Evolutionary conservation across 2,329 filamentous ascomycete species (phyloP), one percentile per base, ranked within the genome.

Genomic region (Alternaria sp.): DNA sequence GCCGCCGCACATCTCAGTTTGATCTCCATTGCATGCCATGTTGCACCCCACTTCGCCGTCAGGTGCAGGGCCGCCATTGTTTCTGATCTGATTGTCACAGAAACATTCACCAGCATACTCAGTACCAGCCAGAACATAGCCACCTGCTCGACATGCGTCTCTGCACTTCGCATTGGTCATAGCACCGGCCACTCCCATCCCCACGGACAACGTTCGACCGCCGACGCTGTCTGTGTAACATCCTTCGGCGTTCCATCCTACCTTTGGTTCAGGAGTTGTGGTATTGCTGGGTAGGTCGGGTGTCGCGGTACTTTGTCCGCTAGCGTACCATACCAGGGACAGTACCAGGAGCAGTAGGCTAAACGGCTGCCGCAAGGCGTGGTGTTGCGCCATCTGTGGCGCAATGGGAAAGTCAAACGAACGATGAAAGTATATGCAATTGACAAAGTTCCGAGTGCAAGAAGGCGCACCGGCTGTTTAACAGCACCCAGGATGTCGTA

Each of bases 1-100:
- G 1, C 71, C 71, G 49, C 71, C 70, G 38, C 71, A 74, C 4
- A 67, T 63, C 26, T 75, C 68, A 38, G 58, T 68, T 38, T 62
- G 57, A 12, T 68, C 60, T 3, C 69, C 69, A 20, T 63, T 68
- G 34, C 68, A 72, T 2, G 52, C 32, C 65, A 67, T 74, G 36
- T 67, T 69, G 65, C 75, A 77, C 41, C 82, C 79, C 1, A 74
- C 70, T n/a, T 88, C 83, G 30, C 72, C 71, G 52, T 72, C 65
- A 9, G 67, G 54, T 3, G 68, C 70, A 9, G 68, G 67, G 7
- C 57, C 64, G 3, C 76, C 76, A 34, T 51, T 56, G 12, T 58
- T 61, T 11, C 54, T 28, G 9, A 71, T 28, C 4, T 54, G 51
- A 28, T 68, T 71, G 38, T 71, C 72, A 52, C 72, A 75, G 49